Base-by-base conservation (phyloP, 495 filamentous ascomycete genomes). In the Sphaerosporella brunnea region DNA sequence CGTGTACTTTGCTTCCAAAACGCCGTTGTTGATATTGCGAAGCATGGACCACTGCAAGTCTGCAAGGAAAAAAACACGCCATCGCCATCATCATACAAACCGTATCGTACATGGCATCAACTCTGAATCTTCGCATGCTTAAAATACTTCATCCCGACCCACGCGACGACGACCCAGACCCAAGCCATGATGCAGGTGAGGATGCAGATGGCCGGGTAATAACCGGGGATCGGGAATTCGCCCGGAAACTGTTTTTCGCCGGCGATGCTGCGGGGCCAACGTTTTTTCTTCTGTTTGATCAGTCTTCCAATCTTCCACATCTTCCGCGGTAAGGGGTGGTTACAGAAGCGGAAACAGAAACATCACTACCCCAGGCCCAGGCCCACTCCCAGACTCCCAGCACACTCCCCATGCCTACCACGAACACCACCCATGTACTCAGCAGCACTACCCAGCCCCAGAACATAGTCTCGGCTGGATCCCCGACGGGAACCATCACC, bases 131-230 rank as follows among this genome's bases (percentile, higher is more conserved):
- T 90, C 4, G 90, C 88, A 72, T 97, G 90, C 58, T 83, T 78
- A 58, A 97, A 97, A 65, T 95, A 96, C 64, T 97, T 97, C 88
- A 97, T 95, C 3, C 90, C 90, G 16, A 94, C 74, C 90, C 90
- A 97, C 11, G 92, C 92, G 47, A 92, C 77, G 25, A 88, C 75
- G 24, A 96, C 87, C 90, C 90, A 97, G 21, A 95, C 85, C 90
- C 90, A 97, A 4, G 86, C 84, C 87, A 97, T 94, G 26, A 97
- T 81, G 32, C 78, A 76, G 28, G 86, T 95, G 49, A 96, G 64
- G 50, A 95, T 85, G 41, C 94, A 82, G 60, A 97, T 62, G 19
- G 90, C 84, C 24, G 90, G 90, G 66, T 97, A 97, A 61, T 97
- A 97, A 0, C 90, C 90, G 4, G 90, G 81, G 55, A 97, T 93